Evolutionary conservation across 805 yeast species (phyloP), one percentile per base, ranked within the genome.

Genomic region (Komagataella pseudopastoris): DNA sequence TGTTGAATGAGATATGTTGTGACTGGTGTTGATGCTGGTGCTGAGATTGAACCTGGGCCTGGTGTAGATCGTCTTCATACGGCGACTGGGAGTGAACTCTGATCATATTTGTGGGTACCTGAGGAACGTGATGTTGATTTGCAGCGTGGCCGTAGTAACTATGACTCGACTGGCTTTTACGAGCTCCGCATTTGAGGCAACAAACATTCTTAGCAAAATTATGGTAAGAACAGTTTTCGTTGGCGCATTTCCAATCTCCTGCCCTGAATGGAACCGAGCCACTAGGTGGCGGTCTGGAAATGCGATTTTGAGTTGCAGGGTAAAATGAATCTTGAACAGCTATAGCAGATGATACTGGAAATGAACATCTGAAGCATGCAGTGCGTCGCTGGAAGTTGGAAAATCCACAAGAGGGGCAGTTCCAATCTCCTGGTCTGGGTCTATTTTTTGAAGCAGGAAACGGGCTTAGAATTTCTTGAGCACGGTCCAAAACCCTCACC

Each of bases 401-500:
- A 61, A 90, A 90, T 1, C 96, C 96, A 72, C 97, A 90, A 6
- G 90, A 82, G 23, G 96, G 96, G 66, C 97, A 90, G n/a, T 86
- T 87, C 97, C 97, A 90, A 64, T 90, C 97, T 18, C 97, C 97
- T 0, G 97, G 97, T 61, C 97, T 75, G 20, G 96, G 96, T 59
- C 93, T 75, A 66, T 90, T 89, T 55, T 78, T 78, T 57, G 88
- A 85, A 43, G 82, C 77, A 14, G 96, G 96, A 68, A 90, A 90
- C 3, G 95, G 88, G 0, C 87, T 76, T 54, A 90, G 70, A 46
- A 90, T 76, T 45, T 85, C 95, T 57, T 80, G 85, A 1, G 96
- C 96, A 54, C 80, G 76, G 56, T 88, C 96, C 49, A 90, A 71
- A 2, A 90, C 86, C 45, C 76, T 69, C 3, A 83, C 76, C 46